A percentile compares a stretch with the other conserved stretches of the same genome.
Evolutionary conservation across 1,139 yeast species (phyloP).

Genomic region (Blastobotrys aristatus): DNA sequence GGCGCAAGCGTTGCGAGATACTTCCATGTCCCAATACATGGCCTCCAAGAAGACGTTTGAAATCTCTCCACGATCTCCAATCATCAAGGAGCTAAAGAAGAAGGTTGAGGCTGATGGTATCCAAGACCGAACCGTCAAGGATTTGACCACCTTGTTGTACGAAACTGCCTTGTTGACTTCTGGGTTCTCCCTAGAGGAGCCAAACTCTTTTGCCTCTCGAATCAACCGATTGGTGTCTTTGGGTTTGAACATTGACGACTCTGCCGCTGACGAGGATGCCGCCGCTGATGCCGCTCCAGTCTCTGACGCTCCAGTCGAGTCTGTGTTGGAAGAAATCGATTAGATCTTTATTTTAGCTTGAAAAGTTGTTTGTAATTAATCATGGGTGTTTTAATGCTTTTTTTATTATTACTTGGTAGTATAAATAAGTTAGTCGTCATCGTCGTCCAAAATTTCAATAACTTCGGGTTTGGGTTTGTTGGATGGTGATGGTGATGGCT

Average conservation of each 20-base stretch:
- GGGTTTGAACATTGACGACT: constrained; percentile 97
- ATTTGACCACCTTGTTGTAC: constrained; percentile 89
- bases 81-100: constrained; percentile 90
- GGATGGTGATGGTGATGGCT: too few species aligned
- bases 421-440: not conserved
- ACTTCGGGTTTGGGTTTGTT: not conserved
- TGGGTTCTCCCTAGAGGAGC: constrained; percentile 98
- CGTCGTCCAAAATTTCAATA: not conserved
- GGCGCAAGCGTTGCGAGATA: constrained; percentile 99
- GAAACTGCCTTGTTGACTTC: constrained; percentile 98
- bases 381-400: not conserved
- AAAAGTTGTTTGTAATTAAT: not conserved
- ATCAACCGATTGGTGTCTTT: constrained; percentile 96
- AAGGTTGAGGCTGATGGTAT: constrained; percentile 97
- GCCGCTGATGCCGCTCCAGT: constrained; percentile 48
- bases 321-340: constrained; percentile 99
- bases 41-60: constrained; percentile 98
- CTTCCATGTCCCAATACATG: constrained; percentile 99
- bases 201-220: constrained; percentile 95
- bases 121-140: constrained; percentile 97
- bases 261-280: constrained; percentile 72
- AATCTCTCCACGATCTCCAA: constrained; percentile 94
- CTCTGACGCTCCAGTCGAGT: constrained; percentile 62
- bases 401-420: not conserved
- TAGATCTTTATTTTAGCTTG: constrained; percentile 36